Base-by-base conservation (phyloP, 371 early-diverging fungal genomes). In the Rhizomucor miehei region DNA sequence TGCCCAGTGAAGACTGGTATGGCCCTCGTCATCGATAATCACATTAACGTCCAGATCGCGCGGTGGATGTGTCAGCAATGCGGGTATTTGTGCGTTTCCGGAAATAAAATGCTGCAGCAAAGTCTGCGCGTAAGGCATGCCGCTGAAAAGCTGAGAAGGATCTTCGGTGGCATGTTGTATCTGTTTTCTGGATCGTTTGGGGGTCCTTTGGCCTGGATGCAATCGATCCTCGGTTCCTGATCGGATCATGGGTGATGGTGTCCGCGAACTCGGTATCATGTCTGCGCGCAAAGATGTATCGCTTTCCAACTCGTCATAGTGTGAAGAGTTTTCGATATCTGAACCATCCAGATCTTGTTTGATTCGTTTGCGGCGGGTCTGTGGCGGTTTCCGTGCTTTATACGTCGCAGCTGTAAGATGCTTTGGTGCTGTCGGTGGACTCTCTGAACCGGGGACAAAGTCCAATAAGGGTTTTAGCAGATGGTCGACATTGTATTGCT, bases 1-100 rank as follows among this genome's bases (percentile, higher is more conserved):
- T 0, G 98, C 96, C 97, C 97, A 98, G 60, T 98, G 99, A 13
- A 95, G 69, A 6, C 94, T 82, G 0, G 96, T 91, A 60, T 98
- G 95, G 1, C 97, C 97, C 45, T 91, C 90, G 40, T 93, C 95
- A 52, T 98, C 97, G 37, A 98, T 90, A 16, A 86, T 81, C 21
- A 94, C 69, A 67, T 96, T 86, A 19, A 93, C 70, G 49, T 96
- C 91, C 8, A 93, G 70, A 38, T 85, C 86, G 6, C 66, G 55
- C 14, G 84, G 76, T 20, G 78, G 69, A 21, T 71, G 57, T 1
- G 78, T 60, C 16, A 92, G 61, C 10, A 85, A 65, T 1, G 74
- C 62, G 0, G 87, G 83, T 8, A 87, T 54, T 8, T 62, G 60
- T 11, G 54, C 54, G 8, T 72, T 66, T 36, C 81, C 85, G 9